Evolutionary conservation across 192 early-diverging fungal species (phyloP).

Genomic region (Geosiphon pyriformis): DNA sequence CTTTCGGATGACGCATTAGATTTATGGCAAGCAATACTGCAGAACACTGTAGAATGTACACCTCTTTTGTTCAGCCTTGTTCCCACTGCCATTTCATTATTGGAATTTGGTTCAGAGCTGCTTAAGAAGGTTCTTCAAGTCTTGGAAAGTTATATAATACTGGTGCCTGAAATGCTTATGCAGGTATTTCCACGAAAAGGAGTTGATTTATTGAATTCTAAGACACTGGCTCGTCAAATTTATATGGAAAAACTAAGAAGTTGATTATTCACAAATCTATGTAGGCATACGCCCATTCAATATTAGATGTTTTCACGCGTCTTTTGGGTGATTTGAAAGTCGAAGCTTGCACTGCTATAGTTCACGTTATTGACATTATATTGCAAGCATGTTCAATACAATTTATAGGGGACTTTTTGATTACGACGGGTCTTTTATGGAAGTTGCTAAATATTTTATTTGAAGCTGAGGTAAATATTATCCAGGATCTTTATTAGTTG

Average conservation of each 20-base stretch:
- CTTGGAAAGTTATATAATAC: constrained; percentile 78
- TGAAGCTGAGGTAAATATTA: constrained; percentile 41
- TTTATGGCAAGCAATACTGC: constrained; percentile 78
- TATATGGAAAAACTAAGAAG: neutral
- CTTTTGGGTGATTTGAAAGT: constrained; percentile 52
- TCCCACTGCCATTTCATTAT: constrained; percentile 51
- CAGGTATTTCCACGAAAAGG: no score
- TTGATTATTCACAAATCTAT: constrained; percentile 1
- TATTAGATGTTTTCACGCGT: constrained; percentile 38
- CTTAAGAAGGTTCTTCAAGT: constrained; percentile 71
- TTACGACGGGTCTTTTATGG: constrained; percentile 49
- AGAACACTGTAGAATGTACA: constrained; percentile 54
- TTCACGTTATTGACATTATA: constrained; percentile 55
- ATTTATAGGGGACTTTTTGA: constrained; percentile 45
- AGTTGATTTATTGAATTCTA: constrained; percentile 16
- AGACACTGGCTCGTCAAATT: neutral
- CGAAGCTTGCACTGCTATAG: constrained; percentile 54
- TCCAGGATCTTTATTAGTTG: neutral
- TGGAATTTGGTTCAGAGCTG: constrained; percentile 73
- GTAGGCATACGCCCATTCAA: constrained; percentile 33
- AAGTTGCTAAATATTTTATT: constrained; percentile 52
- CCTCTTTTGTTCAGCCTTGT: constrained; percentile 55
- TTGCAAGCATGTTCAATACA: constrained; percentile 43
- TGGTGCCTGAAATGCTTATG: constrained; percentile 50
- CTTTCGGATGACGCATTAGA: constrained; percentile 89